Percentiles rank a stretch among this genome's conserved stretches.
Evolutionary conservation across 2,329 filamentous ascomycete species (phyloP).

Genomic region (Penicillium occitanis): DNA sequence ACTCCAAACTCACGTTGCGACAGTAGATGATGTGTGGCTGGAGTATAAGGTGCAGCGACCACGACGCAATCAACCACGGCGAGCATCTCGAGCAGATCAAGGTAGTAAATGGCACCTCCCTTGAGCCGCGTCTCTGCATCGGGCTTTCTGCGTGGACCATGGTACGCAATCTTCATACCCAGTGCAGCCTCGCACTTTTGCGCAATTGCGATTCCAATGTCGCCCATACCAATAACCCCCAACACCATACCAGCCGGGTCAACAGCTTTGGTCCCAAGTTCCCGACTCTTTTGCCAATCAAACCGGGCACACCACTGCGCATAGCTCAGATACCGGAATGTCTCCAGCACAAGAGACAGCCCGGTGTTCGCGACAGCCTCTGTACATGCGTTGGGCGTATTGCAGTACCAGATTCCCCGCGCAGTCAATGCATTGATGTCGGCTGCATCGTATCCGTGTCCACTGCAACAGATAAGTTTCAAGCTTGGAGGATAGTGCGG

Average conservation of each 20-base stretch:
- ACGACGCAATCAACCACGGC: slow-evolving; percentile 17
- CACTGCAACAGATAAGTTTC: slow-evolving; percentile 14
- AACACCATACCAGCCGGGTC: slow-evolving; percentile 21
- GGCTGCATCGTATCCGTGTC: slow-evolving; percentile 17
- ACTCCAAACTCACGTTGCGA: slow-evolving; percentile 10
- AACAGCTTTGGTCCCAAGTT: slow-evolving; percentile 20
- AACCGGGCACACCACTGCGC: slow-evolving; percentile 20
- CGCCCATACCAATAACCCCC: slow-evolving; percentile 21
- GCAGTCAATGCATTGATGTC: slow-evolving; percentile 17
- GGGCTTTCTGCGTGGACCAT: slow-evolving; percentile 15
- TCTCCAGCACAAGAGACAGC: slow-evolving; percentile 19
- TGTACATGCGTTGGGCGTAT: slow-evolving; percentile 18
- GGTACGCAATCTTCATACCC: slow-evolving; percentile 17
- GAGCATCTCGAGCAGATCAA: slow-evolving; percentile 10
- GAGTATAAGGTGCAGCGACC: slow-evolving; percentile 14
- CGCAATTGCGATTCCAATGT: slow-evolving; percentile 23
- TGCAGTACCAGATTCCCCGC: slow-evolving; percentile 17
- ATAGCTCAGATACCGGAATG: slow-evolving; percentile 23
- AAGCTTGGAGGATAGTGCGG: slow-evolving; percentile 18
- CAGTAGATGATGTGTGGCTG: slow-evolving; percentile 15
- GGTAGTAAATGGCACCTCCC: slow-evolving; percentile 8
- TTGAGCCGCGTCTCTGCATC: slow-evolving; percentile 16
- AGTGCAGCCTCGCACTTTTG: slow-evolving; percentile 20
- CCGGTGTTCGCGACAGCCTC: slow-evolving; percentile 17
- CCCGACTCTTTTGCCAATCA: slow-evolving; percentile 21